Evolutionary conservation across 108 stramenopile species (phyloP), one percentile per base, ranked within the genome.

Genomic region (Skeletonema menzelii): DNA sequence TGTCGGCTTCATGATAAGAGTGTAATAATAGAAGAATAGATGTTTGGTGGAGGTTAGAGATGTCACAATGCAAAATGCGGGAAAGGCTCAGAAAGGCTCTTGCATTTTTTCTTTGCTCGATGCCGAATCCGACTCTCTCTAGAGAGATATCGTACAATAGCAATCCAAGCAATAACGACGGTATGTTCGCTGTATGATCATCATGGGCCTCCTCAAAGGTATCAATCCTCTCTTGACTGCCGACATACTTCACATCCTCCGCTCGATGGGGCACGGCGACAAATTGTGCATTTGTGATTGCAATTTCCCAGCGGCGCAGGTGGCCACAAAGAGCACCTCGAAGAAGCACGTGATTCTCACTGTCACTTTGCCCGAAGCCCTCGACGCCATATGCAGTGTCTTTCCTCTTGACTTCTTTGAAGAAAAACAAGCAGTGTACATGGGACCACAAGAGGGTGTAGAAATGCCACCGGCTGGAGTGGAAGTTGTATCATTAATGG

Each of bases 231-330:
- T 85, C 11, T 57, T 85, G 5, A 85, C 85, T 13, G 79, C 85
- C 2, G 85, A 85, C 53, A 47, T 85, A 17, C 57, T 85, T 27
- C 70, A 75, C 59, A 56, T 85, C 38, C 64, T 85, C 0, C 67
- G 82, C 10, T 70, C 78, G 5, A 85, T 85, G 85, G 85, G 85
- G 1, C 85, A 85, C 53, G 85, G 85, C 0, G 82, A 85, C 63
- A 79, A 75, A 63, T 34, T 85, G n/a, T 38, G 44, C 31, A 47
- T 85, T 14, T 78, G 76, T 53, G 85, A 85, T 40, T 82, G 81
- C 65, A 85, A 85, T 44, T 85, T 85, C 49, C 85, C 85, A 2
- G 85, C 82, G 7, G 78, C 82, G 5, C 37, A 85, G 67, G 79
- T 85, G 8, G 77, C 82, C 12, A 60, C 79, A 1, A 69, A 80